phyloP scores from a whole-genome alignment of 176 grass and related monocot genomes.

The bread wheat (Triticum aestivum) region DNA sequence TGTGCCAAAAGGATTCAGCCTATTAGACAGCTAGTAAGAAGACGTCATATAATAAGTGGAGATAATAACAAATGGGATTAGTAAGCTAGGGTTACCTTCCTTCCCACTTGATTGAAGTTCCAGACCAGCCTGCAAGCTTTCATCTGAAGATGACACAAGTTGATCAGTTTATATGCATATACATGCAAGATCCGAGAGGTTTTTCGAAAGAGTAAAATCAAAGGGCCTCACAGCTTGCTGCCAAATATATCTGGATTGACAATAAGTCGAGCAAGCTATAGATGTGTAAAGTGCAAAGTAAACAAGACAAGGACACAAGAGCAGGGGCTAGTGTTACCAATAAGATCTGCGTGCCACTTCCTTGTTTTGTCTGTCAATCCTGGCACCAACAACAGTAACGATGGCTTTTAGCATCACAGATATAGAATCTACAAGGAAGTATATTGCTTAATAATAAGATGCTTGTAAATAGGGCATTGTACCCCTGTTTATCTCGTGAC shows the following conservation, averaged over 20 bases:
- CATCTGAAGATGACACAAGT: background rate
- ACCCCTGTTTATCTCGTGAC: background rate
- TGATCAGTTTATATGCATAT: background rate
- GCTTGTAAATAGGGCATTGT: background rate
- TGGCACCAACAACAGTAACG: background rate
- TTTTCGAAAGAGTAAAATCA: background rate
- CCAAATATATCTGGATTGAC: background rate
- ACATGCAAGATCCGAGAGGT: background rate
- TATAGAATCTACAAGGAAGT: background rate
- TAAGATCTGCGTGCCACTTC: background rate
- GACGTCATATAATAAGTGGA: background rate
- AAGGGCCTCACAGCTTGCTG: background rate
- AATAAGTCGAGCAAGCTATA: background rate
- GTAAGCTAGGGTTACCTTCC: background rate
- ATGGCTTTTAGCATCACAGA: background rate
- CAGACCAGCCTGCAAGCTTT: conserved; percentile 8
- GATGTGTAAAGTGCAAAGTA: background rate
- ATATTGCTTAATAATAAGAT: background rate
- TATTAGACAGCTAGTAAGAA: background rate
- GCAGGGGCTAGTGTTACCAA: background rate
- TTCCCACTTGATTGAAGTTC: conserved; percentile 8
- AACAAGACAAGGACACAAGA: background rate
- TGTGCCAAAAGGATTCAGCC: accelerated
- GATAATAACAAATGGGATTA: background rate
- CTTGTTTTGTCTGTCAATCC: background rate